phyloP scores from a whole-genome alignment of 2,329 filamentous ascomycete genomes.

The Aspergillus latus region DNA sequence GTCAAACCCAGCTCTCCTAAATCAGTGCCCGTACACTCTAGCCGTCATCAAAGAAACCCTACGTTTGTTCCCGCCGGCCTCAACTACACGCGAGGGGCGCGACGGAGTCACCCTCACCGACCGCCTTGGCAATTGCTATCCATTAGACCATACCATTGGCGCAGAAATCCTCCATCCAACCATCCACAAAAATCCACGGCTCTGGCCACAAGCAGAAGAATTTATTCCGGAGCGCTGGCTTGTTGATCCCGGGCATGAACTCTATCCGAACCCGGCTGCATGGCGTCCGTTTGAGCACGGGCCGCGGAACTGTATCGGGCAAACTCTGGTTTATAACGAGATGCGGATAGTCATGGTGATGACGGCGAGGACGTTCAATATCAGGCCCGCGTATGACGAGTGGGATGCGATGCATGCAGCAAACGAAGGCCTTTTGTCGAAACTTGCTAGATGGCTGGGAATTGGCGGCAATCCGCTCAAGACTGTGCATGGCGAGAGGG shows the following conservation, averaged over 20 bases:
- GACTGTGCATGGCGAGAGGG: conserved; percentile 1
- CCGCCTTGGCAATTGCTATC: background rate
- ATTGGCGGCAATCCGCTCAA: background rate
- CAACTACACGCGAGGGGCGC: background rate
- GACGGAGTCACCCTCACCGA: background rate
- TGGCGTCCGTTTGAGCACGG: conserved; percentile 18
- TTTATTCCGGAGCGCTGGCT: conserved; percentile 16
- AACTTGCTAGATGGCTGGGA: background rate
- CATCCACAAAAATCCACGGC: conserved; percentile 5
- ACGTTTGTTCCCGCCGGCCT: conserved; percentile 8
- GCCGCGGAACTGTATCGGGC: conserved; percentile 13
- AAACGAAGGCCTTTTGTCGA: background rate
- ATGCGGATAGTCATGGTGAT: conserved; percentile 7
- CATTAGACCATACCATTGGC: background rate
- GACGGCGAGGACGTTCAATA: conserved; percentile 7
- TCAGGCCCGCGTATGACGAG: conserved; percentile 3
- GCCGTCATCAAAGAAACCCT: conserved; percentile 18
- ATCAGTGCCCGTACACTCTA: conserved; percentile 9
- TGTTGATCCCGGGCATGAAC: background rate
- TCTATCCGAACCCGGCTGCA: background rate
- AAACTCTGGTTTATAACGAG: conserved; percentile 5
- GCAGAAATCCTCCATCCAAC: background rate
- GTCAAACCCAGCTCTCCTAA: conserved; percentile 5
- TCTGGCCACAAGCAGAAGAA: conserved; percentile 6
- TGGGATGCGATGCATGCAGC: background rate